These are phyloP conservation scores for Xylaria sp. DNA, from an alignment of 2,329 filamentous ascomycete species.

Conservation along the genomic window DNA sequence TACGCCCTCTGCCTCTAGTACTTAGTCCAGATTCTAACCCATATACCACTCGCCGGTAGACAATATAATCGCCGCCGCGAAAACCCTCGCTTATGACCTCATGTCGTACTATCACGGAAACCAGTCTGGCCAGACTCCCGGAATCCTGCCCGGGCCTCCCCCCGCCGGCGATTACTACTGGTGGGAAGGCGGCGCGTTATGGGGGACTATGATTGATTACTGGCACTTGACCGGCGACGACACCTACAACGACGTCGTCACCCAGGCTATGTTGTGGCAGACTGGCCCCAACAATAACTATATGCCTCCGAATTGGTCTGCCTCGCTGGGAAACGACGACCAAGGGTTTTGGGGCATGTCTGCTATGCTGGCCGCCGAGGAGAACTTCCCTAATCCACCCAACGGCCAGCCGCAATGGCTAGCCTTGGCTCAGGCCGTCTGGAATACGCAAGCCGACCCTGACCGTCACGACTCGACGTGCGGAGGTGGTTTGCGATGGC, in stretches of 20 bases:
- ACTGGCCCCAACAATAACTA: conserved; percentile 58
- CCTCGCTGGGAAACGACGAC: conserved; percentile 63
- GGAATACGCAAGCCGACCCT: conserved; percentile 67
- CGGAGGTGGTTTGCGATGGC: conserved; percentile 73
- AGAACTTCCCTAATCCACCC: conserved; percentile 68
- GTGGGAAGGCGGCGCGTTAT: conserved; percentile 52
- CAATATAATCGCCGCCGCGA: conserved; percentile 62
- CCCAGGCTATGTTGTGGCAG: conserved; percentile 58
- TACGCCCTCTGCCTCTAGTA: background rate
- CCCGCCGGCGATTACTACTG: conserved; percentile 51
- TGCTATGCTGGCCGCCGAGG: conserved; percentile 70
- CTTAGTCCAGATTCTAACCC: conserved; percentile 27
- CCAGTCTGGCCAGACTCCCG: conserved; percentile 49
- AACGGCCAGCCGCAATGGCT: conserved; percentile 67
- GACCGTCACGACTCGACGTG: conserved; percentile 70
- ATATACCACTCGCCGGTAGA: conserved; percentile 46
- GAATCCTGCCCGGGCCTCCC: conserved; percentile 50
- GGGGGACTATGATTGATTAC: conserved; percentile 51
- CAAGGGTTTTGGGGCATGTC: conserved; percentile 74
- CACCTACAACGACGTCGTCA: conserved; percentile 62
- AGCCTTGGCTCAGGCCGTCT: conserved; percentile 72
- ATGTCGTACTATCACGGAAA: conserved; percentile 52
- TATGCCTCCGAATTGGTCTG: conserved; percentile 59
- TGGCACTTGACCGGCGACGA: conserved; percentile 66
- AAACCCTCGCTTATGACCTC: conserved; percentile 47